A percentile compares a stretch with the other conserved stretches of the same genome.
These are phyloP conservation scores for Eimeria tenella DNA, from an alignment of 169 alveolate genomes.

Conservation along the genomic window DNA sequence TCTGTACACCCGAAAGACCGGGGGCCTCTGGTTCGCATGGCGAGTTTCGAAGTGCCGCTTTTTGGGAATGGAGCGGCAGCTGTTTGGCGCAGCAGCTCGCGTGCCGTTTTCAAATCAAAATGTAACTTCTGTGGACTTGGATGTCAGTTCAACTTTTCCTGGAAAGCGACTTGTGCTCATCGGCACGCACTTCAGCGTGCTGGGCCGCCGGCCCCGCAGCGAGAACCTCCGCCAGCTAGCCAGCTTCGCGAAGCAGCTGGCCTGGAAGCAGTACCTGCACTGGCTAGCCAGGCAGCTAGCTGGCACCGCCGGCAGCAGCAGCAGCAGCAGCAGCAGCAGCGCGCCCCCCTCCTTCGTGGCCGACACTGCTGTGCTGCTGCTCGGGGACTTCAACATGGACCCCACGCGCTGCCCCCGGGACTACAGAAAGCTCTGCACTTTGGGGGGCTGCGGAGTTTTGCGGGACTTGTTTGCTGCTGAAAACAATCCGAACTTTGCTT, in stretches of 20 bases:
- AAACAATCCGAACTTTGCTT: slow-evolving; percentile 58
- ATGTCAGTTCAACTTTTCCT: slow-evolving; percentile 35
- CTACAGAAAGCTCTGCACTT: slow-evolving; percentile 36
- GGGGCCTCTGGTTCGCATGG: slow-evolving; percentile 81
- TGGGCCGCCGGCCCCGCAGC: slow-evolving; percentile 24
- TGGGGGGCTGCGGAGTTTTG: slow-evolving; percentile 62
- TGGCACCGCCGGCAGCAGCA: background rate
- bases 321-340: background rate
- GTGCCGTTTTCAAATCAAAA: slow-evolving; percentile 75
- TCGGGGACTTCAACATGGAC: slow-evolving; percentile 78
- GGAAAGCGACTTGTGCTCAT: slow-evolving; percentile 17
- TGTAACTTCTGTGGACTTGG: slow-evolving; percentile 69
- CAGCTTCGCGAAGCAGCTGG: slow-evolving; percentile 11
- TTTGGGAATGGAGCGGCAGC: slow-evolving; percentile 6
- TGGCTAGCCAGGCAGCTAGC: slow-evolving; percentile 40
- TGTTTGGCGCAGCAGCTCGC: slow-evolving; percentile 28
- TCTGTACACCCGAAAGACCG: slow-evolving; percentile 67
- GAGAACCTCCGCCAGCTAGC: background rate
- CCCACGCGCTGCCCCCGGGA: slow-evolving; percentile 43
- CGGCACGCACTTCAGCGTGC: slow-evolving; percentile 70
- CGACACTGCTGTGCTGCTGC: slow-evolving; percentile 57
- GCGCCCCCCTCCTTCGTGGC: slow-evolving; percentile 23
- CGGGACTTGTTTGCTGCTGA: slow-evolving; percentile 66
- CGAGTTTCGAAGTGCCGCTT: slow-evolving; percentile 28
- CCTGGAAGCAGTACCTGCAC: slow-evolving; percentile 59